Evolutionary conservation across 306 rosid species (phyloP), one percentile per base, ranked within the genome.

Genomic region (Boehmeria nivea): DNA sequence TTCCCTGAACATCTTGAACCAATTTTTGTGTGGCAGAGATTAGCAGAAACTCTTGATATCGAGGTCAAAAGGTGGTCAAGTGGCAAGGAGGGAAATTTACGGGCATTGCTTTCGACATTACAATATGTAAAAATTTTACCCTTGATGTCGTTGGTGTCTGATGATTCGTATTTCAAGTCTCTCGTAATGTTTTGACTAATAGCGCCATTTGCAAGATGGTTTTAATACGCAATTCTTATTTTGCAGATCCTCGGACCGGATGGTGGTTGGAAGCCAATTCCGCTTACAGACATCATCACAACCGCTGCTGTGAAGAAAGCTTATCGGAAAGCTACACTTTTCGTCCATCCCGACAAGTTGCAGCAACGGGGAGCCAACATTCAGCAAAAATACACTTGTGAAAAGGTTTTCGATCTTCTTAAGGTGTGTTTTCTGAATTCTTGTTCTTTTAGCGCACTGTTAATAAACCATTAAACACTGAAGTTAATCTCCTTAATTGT

Each of bases 51-150:
- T 66, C 88, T 86, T 3, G 91, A 87, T 78, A 79, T 83, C 26
- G 88, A 90, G 68, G 94, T 90, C 66, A 90, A 74, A 82, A 78
- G 98, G 74, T 90, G 98, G 98, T 90, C 98, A 8, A 78, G 82
- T 51, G 98, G 98, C 73, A 90, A 90, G 76, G 78, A 81, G 60
- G 87, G 98, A 48, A 90, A 90, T 68, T 68, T 90, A 79, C 89
- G 95, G 56, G 94, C 95, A 16, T 59, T 90, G 76, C 98, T 90
- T 44, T 90, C 98, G n/a, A 84, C 98, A 24, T 76, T 90, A 70
- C 98, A 90, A 76, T 87, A 86, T 78, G 95, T 90, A 80, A 28
- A 4, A 10, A 89, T 69, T 38, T 61, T 24, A 59, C 28, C 73
- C 57, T 60, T 56, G 60, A 13, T 25, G 8, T 25, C 21, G 28